Conservation (phyloP, 805 yeast species). For the Candida awuae region DNA sequence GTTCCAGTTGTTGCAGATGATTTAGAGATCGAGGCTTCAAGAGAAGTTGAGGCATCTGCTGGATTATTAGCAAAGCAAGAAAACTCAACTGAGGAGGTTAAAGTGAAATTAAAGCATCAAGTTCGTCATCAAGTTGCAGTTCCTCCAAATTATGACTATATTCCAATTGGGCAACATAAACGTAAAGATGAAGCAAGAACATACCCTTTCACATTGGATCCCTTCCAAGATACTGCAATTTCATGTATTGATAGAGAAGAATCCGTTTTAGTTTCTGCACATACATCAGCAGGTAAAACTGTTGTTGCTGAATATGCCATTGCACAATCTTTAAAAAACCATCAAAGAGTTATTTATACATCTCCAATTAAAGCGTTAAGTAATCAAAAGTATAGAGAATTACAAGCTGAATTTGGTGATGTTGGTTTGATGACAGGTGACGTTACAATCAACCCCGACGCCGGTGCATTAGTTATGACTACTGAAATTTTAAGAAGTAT, state of each 20-base stretch:
- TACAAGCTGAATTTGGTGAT: slow-evolving; percentile 36
- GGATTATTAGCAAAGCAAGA: slow-evolving; percentile 44
- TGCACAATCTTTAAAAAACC: slow-evolving; percentile 86
- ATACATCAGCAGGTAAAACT: slow-evolving; percentile 95
- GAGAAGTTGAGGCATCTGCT: slow-evolving; percentile 78
- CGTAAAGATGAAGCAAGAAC: slow-evolving; percentile 73
- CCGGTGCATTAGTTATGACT: slow-evolving; percentile 94
- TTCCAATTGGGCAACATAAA: slow-evolving; percentile 82
- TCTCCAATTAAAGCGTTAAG: slow-evolving; percentile 91
- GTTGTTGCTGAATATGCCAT: slow-evolving; percentile 97
- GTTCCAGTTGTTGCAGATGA: slow-evolving; percentile 79
- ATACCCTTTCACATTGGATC: slow-evolving; percentile 90
- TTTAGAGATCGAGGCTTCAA: slow-evolving; percentile 79
- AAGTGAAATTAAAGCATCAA: slow-evolving; percentile 61
- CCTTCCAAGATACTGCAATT: slow-evolving; percentile 94
- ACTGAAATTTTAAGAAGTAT: slow-evolving; percentile 92
- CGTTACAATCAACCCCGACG: slow-evolving; percentile 95
- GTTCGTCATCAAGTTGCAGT: slow-evolving; percentile 97
- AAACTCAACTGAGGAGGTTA: slow-evolving; percentile 1
- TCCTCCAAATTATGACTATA: slow-evolving; percentile 84
- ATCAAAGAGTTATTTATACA: slow-evolving; percentile 90
- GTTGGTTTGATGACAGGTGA: slow-evolving; percentile 97
- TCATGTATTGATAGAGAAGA: slow-evolving; percentile 93
- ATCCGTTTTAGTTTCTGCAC: slow-evolving; percentile 94
- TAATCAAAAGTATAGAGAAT: slow-evolving; percentile 83